Conservation (phyloP, 2,329 filamentous ascomycete genomes). For the Botrytis squamosa region DNA sequence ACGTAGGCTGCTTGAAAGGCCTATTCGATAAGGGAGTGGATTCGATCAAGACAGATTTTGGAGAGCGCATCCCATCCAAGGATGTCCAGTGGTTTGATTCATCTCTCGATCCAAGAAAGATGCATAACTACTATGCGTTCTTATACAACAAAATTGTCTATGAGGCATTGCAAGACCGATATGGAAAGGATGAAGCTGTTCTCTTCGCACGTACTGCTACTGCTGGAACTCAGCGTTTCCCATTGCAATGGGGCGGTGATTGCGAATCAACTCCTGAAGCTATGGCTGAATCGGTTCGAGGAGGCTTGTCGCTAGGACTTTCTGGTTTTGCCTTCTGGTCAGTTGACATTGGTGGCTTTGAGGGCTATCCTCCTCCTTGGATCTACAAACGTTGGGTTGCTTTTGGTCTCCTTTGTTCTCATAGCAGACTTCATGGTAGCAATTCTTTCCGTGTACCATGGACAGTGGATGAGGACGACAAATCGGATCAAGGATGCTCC, state of each 20-base stretch:
- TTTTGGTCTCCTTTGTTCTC: conserved; percentile 60
- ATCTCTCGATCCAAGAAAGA: conserved; percentile 50
- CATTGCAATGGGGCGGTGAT: conserved; percentile 61
- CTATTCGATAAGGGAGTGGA: conserved; percentile 60
- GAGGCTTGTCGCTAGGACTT: conserved; percentile 55
- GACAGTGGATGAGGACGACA: conserved; percentile 57
- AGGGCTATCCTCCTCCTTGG: conserved; percentile 55
- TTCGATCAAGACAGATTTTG: conserved; percentile 63
- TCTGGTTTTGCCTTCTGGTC: conserved; percentile 61
- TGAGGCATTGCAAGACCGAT: conserved; percentile 49
- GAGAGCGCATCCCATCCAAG: conserved; percentile 57
- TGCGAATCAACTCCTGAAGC: conserved; percentile 62
- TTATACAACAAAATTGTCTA: conserved; percentile 61
- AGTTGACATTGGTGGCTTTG: conserved; percentile 62
- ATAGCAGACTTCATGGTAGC: conserved; percentile 58
- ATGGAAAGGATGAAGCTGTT: conserved; percentile 51
- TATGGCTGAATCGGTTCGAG: conserved; percentile 60
- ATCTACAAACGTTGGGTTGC: conserved; percentile 66
- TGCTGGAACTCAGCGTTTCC: conserved; percentile 58
- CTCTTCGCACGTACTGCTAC: conserved; percentile 59
- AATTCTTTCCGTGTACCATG: conserved; percentile 63
- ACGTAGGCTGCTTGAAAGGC: conserved; percentile 49
- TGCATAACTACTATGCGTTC: conserved; percentile 65
- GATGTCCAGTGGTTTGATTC: conserved; percentile 55
- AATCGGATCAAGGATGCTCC: conserved; percentile 48